phyloP scores from a whole-genome alignment of 2,329 filamentous ascomycete genomes.

The Fusarium robinianum region DNA sequence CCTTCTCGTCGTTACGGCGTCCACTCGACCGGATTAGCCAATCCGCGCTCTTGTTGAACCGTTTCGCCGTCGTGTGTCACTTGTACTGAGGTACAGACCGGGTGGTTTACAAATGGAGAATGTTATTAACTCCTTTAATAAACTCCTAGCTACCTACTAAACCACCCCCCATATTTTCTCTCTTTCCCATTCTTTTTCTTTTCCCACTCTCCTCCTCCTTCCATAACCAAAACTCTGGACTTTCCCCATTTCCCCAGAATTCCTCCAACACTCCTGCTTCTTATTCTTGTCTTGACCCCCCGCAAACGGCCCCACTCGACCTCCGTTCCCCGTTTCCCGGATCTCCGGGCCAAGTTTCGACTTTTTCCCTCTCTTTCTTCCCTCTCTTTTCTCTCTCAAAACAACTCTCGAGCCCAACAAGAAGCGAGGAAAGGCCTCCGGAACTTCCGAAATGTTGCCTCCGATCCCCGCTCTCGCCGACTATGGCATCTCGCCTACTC shows the following conservation, averaged over 20 bases:
- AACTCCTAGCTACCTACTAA: slow-evolving; percentile 5
- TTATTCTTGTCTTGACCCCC: slow-evolving; percentile 11
- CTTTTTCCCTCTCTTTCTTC: slow-evolving; percentile 3
- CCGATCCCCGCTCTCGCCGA: slow-evolving; percentile 68
- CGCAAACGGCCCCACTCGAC: slow-evolving; percentile 30
- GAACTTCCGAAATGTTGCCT: slow-evolving; percentile 54
- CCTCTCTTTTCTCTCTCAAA: slow-evolving; percentile 7
- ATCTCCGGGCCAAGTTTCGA: slow-evolving; percentile 17
- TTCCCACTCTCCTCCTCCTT: slow-evolving; percentile 13
- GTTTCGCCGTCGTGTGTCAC: slow-evolving; percentile 27
- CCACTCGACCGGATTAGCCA: slow-evolving; percentile 36
- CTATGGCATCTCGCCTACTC: slow-evolving; percentile 76
- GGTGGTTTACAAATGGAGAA: no score
- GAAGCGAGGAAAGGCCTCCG: neutral
- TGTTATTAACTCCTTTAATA: slow-evolving; percentile 6
- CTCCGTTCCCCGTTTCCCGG: slow-evolving; percentile 25
- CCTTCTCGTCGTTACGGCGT: slow-evolving; percentile 8
- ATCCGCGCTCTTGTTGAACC: slow-evolving; percentile 30
- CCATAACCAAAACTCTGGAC: slow-evolving; percentile 5
- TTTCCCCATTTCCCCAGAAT: slow-evolving; percentile 11
- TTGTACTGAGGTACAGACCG: no score
- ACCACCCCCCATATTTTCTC: slow-evolving; percentile 10
- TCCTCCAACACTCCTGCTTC: neutral
- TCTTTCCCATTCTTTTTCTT: neutral
- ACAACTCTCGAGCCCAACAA: neutral